These are phyloP conservation scores for Saposhnikovia divaricata DNA, from an alignment of 129 eudicot species.

Conservation along the genomic window DNA sequence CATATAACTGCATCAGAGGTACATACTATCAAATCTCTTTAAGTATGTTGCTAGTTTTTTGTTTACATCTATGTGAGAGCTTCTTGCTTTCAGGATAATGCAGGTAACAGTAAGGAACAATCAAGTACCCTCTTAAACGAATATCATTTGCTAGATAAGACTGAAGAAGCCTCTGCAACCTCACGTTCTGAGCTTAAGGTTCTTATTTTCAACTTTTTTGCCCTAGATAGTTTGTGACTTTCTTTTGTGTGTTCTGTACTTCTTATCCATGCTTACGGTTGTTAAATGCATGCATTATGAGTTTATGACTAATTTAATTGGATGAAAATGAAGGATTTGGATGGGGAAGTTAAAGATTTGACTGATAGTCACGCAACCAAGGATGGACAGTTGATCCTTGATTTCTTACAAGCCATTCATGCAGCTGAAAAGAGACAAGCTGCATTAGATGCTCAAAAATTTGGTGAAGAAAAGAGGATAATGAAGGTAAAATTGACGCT, in stretches of 20 bases:
- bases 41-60: slow-evolving; percentile 12
- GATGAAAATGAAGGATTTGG: slow-evolving; percentile 43
- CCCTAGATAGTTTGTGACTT: not conserved
- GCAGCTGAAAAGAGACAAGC: slow-evolving; percentile 92
- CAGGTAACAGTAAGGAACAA: slow-evolving; percentile 25
- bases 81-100: slow-evolving; percentile 34
- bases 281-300: not conserved
- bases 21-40: not conserved
- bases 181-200: slow-evolving; percentile 41
- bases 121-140: slow-evolving; percentile 68
- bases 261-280: not conserved
- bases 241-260: not conserved
- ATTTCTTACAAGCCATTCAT: slow-evolving; percentile 85
- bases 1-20: slow-evolving; percentile 41
- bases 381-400: slow-evolving; percentile 74
- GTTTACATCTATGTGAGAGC: slow-evolving; percentile 17
- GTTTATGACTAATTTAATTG: not conserved
- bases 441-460: slow-evolving; percentile 62
- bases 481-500: slow-evolving; percentile 49
- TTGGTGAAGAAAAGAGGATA: slow-evolving; percentile 71
- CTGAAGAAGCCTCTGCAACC: slow-evolving; percentile 31
- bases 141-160: slow-evolving; percentile 39
- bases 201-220: slow-evolving; percentile 12
- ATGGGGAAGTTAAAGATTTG: slow-evolving; percentile 29
- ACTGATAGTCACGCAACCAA: slow-evolving; percentile 36